Evolutionary conservation across 2,329 filamentous ascomycete genomes (phyloP), one percentile per base, ranked within the genome.

Genomic region (Fusarium cyanostomum): DNA sequence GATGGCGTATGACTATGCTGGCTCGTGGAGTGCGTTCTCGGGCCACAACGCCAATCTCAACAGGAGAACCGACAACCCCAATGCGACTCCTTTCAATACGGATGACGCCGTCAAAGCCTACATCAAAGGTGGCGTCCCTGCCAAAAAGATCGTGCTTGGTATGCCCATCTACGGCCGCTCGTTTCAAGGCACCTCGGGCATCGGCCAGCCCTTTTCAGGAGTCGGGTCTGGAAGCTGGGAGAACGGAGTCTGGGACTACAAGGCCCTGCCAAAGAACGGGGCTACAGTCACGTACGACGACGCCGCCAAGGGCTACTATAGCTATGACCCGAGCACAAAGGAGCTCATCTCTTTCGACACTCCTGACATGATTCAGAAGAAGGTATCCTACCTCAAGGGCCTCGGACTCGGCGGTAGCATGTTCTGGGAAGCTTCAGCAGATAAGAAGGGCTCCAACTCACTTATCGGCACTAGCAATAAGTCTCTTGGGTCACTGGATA

Each of bases 371-470:
- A 82, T 87, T 12, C 73, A 77, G 45, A 72, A 77, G 61, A 96
- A 94, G 78, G 85, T 86, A 3, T 70, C 78, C 5, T 94, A 89
- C 72, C 84, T 92, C 63, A 82, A 83, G 74, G 71, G 77, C 41
- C 80, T 81, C 42, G 82, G 86, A 0, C 81, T 95, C 0, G 91
- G 88, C 4, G 92, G 92, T 15, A 87, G 84, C 18, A 94, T 95
- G 91, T 95, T 91, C 84, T 96, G 92, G 92, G 91, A 95, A 74
- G 87, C 85, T 9, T 91, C 87, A 56, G 86, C 82, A 3, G 92
- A 95, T 72, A 83, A 83, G 68, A 80, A 69, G 5, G 85, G 82
- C 12, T 77, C 75, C 9, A 81, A 82, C 3, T 91, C 87, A 66
- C 77, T 94, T 62, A 87, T 90, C 42, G 69, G 74, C n/a, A 82